Percentiles rank a stretch among this genome's conserved stretches.
These are phyloP conservation scores for Rosa lucieae DNA, from an alignment of 306 rosid genomes.

Conservation along the genomic window DNA sequence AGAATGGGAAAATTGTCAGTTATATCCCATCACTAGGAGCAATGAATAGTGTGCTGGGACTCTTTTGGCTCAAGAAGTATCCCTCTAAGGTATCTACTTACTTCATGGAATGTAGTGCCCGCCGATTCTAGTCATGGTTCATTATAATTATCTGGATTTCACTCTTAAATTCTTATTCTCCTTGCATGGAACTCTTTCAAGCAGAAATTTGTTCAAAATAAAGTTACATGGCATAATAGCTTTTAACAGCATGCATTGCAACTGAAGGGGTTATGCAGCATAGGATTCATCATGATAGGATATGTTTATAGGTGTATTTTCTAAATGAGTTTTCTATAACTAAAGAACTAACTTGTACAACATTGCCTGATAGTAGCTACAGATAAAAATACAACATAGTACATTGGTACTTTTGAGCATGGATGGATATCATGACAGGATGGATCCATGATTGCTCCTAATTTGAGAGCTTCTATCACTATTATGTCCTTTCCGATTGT, in stretches of 20 bases:
- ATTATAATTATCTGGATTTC: conserved; percentile 15
- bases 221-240: not conserved
- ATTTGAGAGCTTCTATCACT: not conserved
- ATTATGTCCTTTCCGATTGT: not conserved
- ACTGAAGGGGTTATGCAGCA: not conserved
- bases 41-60: conserved; percentile 84
- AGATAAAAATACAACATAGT: not conserved
- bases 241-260: not conserved
- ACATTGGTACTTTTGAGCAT: not conserved
- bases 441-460: not conserved
- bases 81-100: conserved; percentile 69
- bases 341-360: not conserved
- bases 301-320: not conserved
- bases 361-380: not conserved
- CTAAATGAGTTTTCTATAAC: not conserved
- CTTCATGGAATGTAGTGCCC: conserved; percentile 14
- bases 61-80: conserved; percentile 82
- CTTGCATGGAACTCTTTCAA: not conserved
- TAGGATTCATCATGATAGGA: not conserved
- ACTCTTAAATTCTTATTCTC: conserved; percentile 12
- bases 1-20: conserved; percentile 56
- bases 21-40: conserved; percentile 77
- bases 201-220: conserved; percentile 1
- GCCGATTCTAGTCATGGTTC: not conserved
- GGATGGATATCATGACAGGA: not conserved